These are phyloP conservation scores for Vitellaria paradoxa DNA, from an alignment of 179 eudicot genomes.

Conservation along the genomic window DNA sequence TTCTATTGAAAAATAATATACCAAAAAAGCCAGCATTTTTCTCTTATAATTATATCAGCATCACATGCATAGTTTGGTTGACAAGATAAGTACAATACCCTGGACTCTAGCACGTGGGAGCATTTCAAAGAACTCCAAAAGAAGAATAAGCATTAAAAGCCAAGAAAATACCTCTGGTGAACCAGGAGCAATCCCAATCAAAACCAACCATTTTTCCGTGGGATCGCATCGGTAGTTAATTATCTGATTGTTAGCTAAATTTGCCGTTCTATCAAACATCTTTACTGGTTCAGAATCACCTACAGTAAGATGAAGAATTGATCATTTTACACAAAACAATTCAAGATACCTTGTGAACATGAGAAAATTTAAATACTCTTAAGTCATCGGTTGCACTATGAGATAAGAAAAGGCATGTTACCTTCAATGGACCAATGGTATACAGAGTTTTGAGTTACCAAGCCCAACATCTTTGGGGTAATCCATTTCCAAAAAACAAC, in stretches of 20 bases:
- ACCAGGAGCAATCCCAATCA: constrained; percentile 96
- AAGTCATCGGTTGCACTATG: background rate
- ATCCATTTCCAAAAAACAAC: constrained; percentile 97
- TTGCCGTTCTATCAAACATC: constrained; percentile 93
- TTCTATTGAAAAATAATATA: background rate
- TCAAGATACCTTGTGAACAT: background rate
- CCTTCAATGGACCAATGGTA: constrained; percentile 99
- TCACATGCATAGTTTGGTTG: background rate
- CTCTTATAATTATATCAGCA: too few species aligned
- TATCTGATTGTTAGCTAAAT: constrained; percentile 82
- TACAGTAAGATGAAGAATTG: constrained; percentile 16
- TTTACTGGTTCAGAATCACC: constrained; percentile 81
- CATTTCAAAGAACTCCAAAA: background rate
- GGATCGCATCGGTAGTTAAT: constrained; percentile 91
- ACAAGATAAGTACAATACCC: background rate
- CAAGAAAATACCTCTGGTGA: constrained; percentile 64
- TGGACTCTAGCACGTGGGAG: background rate
- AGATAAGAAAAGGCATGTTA: constrained; percentile 20
- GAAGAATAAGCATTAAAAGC: constrained; percentile 6
- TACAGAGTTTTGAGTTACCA: constrained; percentile 84
- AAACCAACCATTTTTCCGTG: constrained; percentile 90
- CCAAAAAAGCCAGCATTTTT: background rate
- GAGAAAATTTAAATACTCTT: background rate
- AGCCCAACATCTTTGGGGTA: constrained; percentile 72
- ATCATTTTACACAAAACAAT: background rate